Evolutionary conservation across 169 alveolate species (phyloP).

Genomic region (Theileria luwenshuni): DNA sequence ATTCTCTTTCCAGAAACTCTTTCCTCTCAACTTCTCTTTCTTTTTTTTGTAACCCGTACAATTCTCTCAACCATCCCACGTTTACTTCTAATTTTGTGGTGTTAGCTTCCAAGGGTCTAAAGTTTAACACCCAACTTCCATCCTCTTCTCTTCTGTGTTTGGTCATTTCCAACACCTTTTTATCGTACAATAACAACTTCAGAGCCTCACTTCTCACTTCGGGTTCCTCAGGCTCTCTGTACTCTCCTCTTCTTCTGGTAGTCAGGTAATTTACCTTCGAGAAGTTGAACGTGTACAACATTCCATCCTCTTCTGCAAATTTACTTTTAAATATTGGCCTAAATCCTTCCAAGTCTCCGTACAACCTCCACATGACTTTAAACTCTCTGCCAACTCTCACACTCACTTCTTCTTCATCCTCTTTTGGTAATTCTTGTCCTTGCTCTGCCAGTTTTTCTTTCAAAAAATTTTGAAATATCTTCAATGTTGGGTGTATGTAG

Average conservation of each 20-base stretch:
- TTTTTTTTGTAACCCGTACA: neutral
- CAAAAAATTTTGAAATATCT: no score
- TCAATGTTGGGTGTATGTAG: neutral
- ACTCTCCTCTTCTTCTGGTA: neutral
- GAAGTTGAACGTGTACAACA: constrained; percentile 12
- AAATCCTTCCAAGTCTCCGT: constrained; percentile 6
- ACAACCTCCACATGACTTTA: neutral
- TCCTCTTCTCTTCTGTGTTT: neutral
- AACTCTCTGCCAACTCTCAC: neutral
- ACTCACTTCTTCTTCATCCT: neutral
- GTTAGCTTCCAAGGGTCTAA: neutral
- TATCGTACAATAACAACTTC: neutral
- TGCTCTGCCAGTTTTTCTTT: no score
- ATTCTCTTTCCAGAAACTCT: neutral
- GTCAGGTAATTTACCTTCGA: neutral
- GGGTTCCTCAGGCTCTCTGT: neutral
- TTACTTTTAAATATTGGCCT: constrained; percentile 7
- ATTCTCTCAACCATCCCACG: constrained; percentile 1
- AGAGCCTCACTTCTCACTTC: neutral
- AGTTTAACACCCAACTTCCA: neutral
- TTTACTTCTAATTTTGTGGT: neutral
- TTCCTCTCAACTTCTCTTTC: neutral
- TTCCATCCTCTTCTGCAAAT: neutral
- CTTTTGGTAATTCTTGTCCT: no score
- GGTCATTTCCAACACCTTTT: neutral